phyloP scores from a whole-genome alignment of 495 filamentous ascomycete species.

The Penicillium tannophilum region DNA sequence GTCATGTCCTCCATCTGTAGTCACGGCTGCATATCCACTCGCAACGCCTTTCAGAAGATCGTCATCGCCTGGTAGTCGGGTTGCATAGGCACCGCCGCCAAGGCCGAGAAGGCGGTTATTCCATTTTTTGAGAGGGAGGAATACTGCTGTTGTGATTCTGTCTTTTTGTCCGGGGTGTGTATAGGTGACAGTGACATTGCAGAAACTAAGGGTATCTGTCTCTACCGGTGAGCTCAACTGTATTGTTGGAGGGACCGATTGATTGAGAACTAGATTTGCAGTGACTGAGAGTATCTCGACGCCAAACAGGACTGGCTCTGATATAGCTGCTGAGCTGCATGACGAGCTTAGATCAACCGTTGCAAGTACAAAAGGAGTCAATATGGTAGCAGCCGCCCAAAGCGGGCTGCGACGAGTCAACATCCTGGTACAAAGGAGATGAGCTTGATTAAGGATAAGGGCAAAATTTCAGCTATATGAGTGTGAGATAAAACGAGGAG shows the following conservation, averaged over 20 bases:
- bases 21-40: slow-evolving; percentile 35
- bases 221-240: neutral
- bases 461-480: too few relatives aligned
- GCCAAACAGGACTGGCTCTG: neutral
- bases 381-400: neutral
- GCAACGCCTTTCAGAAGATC: slow-evolving; percentile 8
- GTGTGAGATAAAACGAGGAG: too few relatives aligned
- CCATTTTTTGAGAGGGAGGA: slow-evolving; percentile 43
- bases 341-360: neutral
- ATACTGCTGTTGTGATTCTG: slow-evolving; percentile 34
- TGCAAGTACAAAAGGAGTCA: neutral
- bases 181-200: slow-evolving; percentile 19
- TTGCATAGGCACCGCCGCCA: slow-evolving; percentile 41
- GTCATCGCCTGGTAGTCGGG: slow-evolving; percentile 24
- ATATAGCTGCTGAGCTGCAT: neutral
- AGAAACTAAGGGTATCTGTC: neutral
- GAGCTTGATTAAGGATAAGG: neutral
- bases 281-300: neutral
- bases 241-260: neutral
- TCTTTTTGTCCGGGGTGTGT: slow-evolving; percentile 47
- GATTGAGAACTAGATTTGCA: neutral
- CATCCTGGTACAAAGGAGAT: neutral
- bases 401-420: neutral
- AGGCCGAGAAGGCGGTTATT: slow-evolving; percentile 43
- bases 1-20: slow-evolving; percentile 36